Percentiles rank a stretch among this genome's conserved stretches.
These are phyloP conservation scores for Clitoria ternatea DNA, from an alignment of 306 rosid species.

Conservation along the genomic window DNA sequence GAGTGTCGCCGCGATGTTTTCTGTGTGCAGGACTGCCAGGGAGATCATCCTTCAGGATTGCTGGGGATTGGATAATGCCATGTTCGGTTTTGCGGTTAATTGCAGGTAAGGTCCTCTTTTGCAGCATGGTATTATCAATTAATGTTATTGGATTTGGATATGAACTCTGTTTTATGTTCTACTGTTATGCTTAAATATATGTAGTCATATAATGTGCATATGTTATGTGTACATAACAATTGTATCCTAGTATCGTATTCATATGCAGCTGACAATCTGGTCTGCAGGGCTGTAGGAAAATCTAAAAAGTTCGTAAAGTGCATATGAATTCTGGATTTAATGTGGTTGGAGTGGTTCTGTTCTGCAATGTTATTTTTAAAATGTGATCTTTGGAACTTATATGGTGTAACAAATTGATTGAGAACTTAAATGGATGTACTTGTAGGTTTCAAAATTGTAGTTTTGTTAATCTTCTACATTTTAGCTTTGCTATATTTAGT, in stretches of 20 bases:
- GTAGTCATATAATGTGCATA: too few species aligned
- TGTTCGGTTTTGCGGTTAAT: constrained; percentile 51
- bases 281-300: background rate
- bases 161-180: background rate
- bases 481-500: background rate
- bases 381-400: too few species aligned
- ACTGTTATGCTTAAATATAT: too few species aligned
- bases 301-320: background rate
- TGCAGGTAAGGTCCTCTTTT: constrained; percentile 59
- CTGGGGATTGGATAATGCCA: constrained; percentile 77
- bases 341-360: constrained; percentile 12
- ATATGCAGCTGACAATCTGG: background rate
- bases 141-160: too few species aligned
- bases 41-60: constrained; percentile 76
- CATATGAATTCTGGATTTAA: background rate
- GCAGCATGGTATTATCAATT: background rate
- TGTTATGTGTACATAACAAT: background rate
- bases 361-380: background rate
- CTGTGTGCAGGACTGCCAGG: constrained; percentile 54
- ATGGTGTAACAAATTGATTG: too few species aligned
- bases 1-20: constrained; percentile 53
- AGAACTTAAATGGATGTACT: background rate
- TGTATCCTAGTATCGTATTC: background rate
- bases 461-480: background rate
- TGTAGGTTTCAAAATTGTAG: background rate